Evolutionary conservation across 192 early-diverging fungal species (phyloP).

Genomic region (Coemansia sp.): DNA sequence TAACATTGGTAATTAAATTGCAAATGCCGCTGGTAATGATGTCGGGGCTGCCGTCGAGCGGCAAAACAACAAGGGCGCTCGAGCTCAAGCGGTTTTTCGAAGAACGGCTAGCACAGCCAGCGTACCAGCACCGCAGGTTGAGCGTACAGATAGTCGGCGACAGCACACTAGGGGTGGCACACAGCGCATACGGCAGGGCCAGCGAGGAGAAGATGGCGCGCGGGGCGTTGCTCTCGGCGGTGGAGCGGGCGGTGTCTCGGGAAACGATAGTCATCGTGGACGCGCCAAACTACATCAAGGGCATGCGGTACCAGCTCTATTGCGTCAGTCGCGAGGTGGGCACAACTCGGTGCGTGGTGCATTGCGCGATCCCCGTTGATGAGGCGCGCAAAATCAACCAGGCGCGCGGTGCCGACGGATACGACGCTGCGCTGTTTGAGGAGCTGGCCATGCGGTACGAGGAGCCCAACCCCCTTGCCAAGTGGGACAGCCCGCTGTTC

Average conservation of each 20-base stretch:
- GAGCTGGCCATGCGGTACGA: constrained; percentile 87
- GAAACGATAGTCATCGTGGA: constrained; percentile 92
- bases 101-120: constrained; percentile 40
- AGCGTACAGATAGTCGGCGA: constrained; percentile 74
- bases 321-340: constrained; percentile 80
- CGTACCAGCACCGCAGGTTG: constrained; percentile 57
- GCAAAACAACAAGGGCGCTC: constrained; percentile 80
- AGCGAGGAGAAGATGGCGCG: constrained; percentile 88
- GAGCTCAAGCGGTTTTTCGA: constrained; percentile 66
- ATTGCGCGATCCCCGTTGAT: constrained; percentile 61
- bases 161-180: constrained; percentile 63
- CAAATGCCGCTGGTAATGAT: constrained; percentile 91
- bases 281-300: constrained; percentile 98
- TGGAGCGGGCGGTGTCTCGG: constrained; percentile 78
- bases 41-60: constrained; percentile 84
- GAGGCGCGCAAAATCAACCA: constrained; percentile 60
- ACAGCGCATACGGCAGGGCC: constrained; percentile 60
- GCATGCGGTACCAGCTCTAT: constrained; percentile 95
- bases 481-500: constrained; percentile 98
- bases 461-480: constrained; percentile 85
- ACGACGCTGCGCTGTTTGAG: constrained; percentile 59
- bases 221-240: constrained; percentile 80
- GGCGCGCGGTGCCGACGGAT: constrained; percentile 43
- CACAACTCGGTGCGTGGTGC: constrained; percentile 84
- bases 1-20: too few relatives aligned